phyloP scores from a whole-genome alignment of 2,329 filamentous ascomycete genomes.

The Fusarium sp. region DNA sequence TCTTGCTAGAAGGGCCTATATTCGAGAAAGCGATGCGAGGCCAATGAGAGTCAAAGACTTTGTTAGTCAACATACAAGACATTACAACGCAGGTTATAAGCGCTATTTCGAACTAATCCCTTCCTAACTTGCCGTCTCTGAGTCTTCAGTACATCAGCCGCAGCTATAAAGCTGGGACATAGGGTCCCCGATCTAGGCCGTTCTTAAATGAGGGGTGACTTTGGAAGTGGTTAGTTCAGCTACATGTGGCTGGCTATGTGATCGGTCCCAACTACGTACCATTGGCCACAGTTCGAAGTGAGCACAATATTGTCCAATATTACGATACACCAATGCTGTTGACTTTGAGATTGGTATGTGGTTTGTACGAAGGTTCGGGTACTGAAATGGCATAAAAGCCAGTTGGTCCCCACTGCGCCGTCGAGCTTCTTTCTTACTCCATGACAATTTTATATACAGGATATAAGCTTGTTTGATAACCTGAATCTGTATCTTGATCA shows the following conservation, averaged over 20 bases:
- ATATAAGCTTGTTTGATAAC: no score
- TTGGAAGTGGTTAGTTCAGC: neutral
- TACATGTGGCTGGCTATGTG: conserved; percentile 2
- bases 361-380: conserved; percentile 14
- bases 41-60: neutral
- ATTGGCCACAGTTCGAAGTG: neutral
- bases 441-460: neutral
- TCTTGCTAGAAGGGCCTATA: no score
- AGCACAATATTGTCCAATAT: conserved; percentile 6
- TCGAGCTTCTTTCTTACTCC: neutral
- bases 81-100: no score
- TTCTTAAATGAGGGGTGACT: neutral
- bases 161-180: neutral
- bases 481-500: no score
- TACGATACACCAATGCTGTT: neutral
- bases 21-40: no score
- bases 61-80: conserved; percentile 28
- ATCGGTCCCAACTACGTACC: neutral
- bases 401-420: neutral
- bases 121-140: neutral
- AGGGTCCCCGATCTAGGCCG: neutral
- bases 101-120: no score
- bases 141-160: neutral
- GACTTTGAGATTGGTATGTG: neutral
- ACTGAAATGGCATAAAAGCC: conserved; percentile 21